Evolutionary conservation across 73 alveolate genomes (phyloP).

Genomic region (Blepharisma japonicum): DNA sequence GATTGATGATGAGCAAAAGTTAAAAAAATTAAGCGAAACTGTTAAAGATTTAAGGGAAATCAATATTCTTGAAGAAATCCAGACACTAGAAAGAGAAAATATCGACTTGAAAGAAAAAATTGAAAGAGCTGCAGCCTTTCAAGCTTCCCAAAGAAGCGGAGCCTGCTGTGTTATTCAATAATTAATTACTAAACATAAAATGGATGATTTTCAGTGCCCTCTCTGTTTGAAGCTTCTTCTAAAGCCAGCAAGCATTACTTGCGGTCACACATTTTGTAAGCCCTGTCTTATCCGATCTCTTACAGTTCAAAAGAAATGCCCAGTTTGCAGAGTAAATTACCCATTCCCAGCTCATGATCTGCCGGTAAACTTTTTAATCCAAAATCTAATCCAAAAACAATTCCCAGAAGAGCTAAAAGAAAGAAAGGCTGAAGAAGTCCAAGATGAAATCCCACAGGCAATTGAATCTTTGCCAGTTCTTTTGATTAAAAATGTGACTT

Average conservation of each 20-base stretch:
- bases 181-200: background rate
- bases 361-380: background rate
- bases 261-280: constrained; percentile 12
- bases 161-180: no score
- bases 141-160: no score
- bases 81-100: no score
- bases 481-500: no score
- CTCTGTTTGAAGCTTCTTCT: background rate
- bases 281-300: background rate
- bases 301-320: background rate
- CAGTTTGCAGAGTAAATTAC: background rate
- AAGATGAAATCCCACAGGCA: background rate
- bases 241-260: background rate
- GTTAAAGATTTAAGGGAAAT: no score
- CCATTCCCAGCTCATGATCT: background rate
- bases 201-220: background rate
- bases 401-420: background rate
- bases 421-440: background rate
- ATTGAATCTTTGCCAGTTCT: no score
- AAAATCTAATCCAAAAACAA: constrained; percentile 1
- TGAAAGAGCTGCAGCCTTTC: no score
- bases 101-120: no score
- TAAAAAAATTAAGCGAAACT: no score
- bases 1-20: no score
- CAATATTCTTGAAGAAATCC: no score